Conservation (phyloP, 371 early-diverging fungal species). For the Mucor plumbeus region DNA sequence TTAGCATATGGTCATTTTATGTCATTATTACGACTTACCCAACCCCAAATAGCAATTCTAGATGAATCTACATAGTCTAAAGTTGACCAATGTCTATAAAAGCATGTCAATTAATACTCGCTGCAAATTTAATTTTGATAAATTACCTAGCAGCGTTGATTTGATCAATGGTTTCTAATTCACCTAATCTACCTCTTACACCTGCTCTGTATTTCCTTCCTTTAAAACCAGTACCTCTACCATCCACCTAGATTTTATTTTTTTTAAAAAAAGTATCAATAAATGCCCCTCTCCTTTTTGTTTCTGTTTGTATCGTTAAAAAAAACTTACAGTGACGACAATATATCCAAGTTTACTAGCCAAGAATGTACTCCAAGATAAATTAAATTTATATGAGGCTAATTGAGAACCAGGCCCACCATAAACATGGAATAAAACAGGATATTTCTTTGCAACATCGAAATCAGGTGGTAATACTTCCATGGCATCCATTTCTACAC, state of each 20-base stretch:
- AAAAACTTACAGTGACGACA: slow-evolving; percentile 40
- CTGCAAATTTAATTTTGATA: neutral
- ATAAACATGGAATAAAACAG: slow-evolving; percentile 87
- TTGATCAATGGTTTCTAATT: slow-evolving; percentile 84
- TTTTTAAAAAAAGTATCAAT: neutral
- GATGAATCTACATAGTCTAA: slow-evolving; percentile 78
- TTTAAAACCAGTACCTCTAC: slow-evolving; percentile 86
- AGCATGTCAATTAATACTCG: neutral
- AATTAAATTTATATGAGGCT: slow-evolving; percentile 66
- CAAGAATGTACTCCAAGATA: slow-evolving; percentile 76
- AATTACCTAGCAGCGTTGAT: slow-evolving; percentile 75
- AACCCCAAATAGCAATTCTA: slow-evolving; percentile 96
- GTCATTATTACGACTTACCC: slow-evolving; percentile 49
- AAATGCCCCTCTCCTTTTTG: neutral
- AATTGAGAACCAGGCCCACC: slow-evolving; percentile 92
- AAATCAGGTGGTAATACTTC: slow-evolving; percentile 84
- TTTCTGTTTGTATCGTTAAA: neutral
- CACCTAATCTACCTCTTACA: slow-evolving; percentile 80
- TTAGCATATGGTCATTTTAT: no score
- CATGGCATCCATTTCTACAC: slow-evolving; percentile 66
- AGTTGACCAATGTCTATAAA: slow-evolving; percentile 54
- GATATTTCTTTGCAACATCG: slow-evolving; percentile 71
- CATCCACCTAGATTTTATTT: slow-evolving; percentile 72
- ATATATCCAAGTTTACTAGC: slow-evolving; percentile 60
- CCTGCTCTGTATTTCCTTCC: slow-evolving; percentile 81